Evolutionary conservation across 2,329 filamentous ascomycete species (phyloP), one percentile per base, ranked within the genome.

Genomic region (Amesomyces nigricolor): DNA sequence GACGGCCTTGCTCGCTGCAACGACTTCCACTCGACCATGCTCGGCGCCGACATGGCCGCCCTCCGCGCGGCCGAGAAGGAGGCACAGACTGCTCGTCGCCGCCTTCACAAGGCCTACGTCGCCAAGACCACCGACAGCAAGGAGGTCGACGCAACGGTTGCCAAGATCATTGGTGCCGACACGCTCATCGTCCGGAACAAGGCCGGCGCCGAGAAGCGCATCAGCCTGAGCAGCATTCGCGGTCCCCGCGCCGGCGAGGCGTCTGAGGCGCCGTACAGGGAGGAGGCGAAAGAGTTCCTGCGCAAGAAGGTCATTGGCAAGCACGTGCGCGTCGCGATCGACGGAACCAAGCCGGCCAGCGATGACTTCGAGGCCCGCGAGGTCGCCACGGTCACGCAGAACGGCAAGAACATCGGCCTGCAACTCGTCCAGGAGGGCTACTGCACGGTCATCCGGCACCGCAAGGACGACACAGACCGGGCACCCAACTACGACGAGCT

Each of bases 241-340:
- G 92, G 94, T 55, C 94, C 94, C n/a, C 91, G 95, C 67, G 82
- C 88, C 3, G 87, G 85, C 47, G 92, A 97, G 70, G 82, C 89
- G 17, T 87, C 89, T 55, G 92, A 97, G 72, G 81, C 89, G 40
- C 90, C 91, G 0, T 99, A 92, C 77, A 82, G 85, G 63, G 88
- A 94, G 11, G 92, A 96, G 68, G 92, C 94, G 32, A 99, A 99
- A 77, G 94, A 99, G 70, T 97, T 92, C 68, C 72, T 97, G 61
- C 86, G 94, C 53, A 96, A 96, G 78, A 90, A 86, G 71, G 72
- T 96, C 32, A 99, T 99, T 66, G 94, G 91, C 58, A 99, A 99
- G 78, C 89, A 96, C 63, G 90, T 97, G 62, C 89, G 87, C 70
- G 83, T 96, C 54, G 87, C 82, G 52, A 84, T 96, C 57, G 91